Base-by-base conservation (phyloP, 2,329 filamentous ascomycete species). In the Venturia carpophila region DNA sequence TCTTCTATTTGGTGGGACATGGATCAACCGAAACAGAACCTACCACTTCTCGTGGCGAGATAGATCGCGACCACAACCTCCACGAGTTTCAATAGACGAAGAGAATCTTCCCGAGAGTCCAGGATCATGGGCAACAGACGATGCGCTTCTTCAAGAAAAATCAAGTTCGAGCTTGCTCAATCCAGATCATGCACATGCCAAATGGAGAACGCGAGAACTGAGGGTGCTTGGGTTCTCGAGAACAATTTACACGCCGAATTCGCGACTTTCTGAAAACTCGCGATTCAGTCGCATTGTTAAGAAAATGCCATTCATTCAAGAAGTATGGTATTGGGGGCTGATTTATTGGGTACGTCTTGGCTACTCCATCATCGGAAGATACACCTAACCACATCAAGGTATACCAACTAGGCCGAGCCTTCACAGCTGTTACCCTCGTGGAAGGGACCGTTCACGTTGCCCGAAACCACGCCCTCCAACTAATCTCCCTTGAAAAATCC, bases 301-400 rank as follows among this genome's bases (percentile, higher is more conserved):
- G 66, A 87, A 84, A 71, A 84, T 89, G 68, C 88, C 89, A 0
- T 91, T 91, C 71, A 74, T 91, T 37, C 85, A 86, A 1, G 89
- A 91, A 74, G 87, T 84, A 49, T 91, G 87, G 87, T 91, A 91
- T 70, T 91, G 88, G 88, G 84, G 85, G 2, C 76, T 90, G 68
- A 86, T 91, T 62, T 91, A 91, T 77, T 91, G 88, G 87, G 87
- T 90, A 81, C 70, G 82, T 72, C 62, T n/a, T 34, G 13, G 34
- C 62, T 58, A 45, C 39, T 42, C 62, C 21, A n/a, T n/a, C 34
- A 45, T 24, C 21, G 17, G 1, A 47, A 15, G 63, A 24, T 39
- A 65, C n/a, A 24, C 37, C 47, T 64, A 27, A 65, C 34, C 19
- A 42, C 15, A 30, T 37, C 64, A 67, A 89, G 87, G 85, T 89